A percentile compares a stretch with the other conserved stretches of the same genome.
These are phyloP conservation scores for Myochromella boudieri DNA, from an alignment of 768 basidiomycete genomes.

Conservation along the genomic window DNA sequence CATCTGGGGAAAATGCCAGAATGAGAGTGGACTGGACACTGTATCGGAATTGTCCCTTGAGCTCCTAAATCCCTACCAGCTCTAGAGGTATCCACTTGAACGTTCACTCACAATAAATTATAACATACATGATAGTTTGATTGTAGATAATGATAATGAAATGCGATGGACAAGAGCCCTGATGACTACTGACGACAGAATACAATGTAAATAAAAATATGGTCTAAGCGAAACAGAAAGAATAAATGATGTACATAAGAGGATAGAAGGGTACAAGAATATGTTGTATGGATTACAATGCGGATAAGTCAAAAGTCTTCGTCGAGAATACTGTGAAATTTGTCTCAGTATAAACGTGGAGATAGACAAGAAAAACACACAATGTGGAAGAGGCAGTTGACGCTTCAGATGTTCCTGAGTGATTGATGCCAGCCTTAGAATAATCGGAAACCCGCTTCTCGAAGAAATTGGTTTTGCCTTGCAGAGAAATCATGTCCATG, in stretches of 20 bases:
- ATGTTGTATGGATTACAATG: not conserved
- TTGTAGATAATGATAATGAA: not conserved
- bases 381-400: constrained; percentile 2
- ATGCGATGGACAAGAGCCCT: not conserved
- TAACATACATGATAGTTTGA: not conserved
- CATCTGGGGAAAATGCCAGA: not conserved
- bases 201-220: constrained; percentile 4
- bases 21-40: not conserved
- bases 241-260: not conserved
- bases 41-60: not conserved
- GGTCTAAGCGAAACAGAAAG: not conserved
- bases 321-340: constrained; percentile 8
- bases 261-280: not conserved
- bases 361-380: not conserved
- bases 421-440: constrained; percentile 64
- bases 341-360: not conserved
- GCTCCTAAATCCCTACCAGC: not conserved
- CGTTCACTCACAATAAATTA: not conserved
- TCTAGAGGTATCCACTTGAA: not conserved
- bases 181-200: constrained; percentile 2
- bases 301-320: constrained; percentile 13
- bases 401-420: constrained; percentile 15
- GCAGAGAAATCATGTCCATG: constrained; percentile 93
- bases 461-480: constrained; percentile 98
- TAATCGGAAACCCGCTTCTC: constrained; percentile 93